These are phyloP conservation scores for Dendrocalamus sinicus DNA, from an alignment of 176 grass and related monocot species.

Conservation along the genomic window DNA sequence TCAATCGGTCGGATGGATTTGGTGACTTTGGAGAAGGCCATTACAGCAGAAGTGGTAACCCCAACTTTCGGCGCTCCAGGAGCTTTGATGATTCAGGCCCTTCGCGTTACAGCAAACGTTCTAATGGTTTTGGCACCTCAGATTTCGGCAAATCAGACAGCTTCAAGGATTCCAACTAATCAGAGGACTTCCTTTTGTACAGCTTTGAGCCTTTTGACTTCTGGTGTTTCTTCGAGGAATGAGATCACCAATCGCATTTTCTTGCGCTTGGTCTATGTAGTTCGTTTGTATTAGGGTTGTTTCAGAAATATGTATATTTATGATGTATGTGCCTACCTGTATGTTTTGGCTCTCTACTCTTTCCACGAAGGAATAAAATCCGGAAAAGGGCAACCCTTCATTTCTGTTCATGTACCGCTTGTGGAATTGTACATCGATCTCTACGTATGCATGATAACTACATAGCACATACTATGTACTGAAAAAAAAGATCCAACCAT, in stretches of 20 bases:
- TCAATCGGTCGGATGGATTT: constrained; percentile 37
- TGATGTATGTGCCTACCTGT: background rate
- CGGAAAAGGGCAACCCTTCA: too few relatives aligned
- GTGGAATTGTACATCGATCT: too few relatives aligned
- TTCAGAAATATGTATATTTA: constrained; percentile 26
- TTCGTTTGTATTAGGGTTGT: constrained; percentile 32
- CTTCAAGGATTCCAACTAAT: constrained; percentile 37
- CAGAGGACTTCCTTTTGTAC: constrained; percentile 29
- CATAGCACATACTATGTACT: too few relatives aligned
- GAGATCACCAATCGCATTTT: background rate
- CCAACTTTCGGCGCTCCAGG: background rate
- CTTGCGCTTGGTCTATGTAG: background rate
- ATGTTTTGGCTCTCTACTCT: background rate
- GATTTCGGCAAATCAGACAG: constrained; percentile 31
- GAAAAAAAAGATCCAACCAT: too few relatives aligned
- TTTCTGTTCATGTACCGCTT: too few relatives aligned
- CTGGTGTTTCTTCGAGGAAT: constrained; percentile 5
- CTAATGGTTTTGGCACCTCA: constrained; percentile 36
- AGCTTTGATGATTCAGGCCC: constrained; percentile 32
- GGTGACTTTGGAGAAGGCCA: constrained; percentile 31
- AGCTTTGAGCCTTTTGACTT: constrained; percentile 35
- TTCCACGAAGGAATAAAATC: background rate
- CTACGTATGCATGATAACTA: too few relatives aligned
- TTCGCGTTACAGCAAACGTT: constrained; percentile 5
- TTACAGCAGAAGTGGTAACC: constrained; percentile 37